Base-by-base conservation (phyloP, 352 stramenopile genomes). In the Pythium pyrilobum region DNA sequence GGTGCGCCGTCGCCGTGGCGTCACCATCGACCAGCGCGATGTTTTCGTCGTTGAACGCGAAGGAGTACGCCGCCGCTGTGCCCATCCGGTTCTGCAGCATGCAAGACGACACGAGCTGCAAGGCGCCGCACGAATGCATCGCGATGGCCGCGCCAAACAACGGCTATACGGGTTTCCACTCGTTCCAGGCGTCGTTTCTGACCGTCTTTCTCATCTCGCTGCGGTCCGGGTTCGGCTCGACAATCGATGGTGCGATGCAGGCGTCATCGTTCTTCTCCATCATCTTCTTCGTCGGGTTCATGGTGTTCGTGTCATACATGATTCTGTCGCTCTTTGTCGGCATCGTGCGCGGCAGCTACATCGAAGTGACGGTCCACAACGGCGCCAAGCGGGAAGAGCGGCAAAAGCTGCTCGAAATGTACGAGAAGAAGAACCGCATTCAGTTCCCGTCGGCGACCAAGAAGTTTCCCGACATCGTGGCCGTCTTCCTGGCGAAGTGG, bases 291-390 rank as follows among this genome's bases (percentile, higher is more conserved):
- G 78, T 92, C 44, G 79, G 59, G 8, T 59, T 92, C 4, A 80
- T 91, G 39, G 77, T 94, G 0, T 89, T 94, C 27, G 79, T 94
- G 0, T 91, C 79, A 32, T 92, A 88, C 61, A 92, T 90, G 77
- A 89, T 92, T 34, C 61, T 89, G 2, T 86, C 81, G 13, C 59
- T 94, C 0, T 92, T 92, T 33, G 78, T 92, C 20, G 81, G 81
- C 6, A 89, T 94, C 44, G 79, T 94, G n/a, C 77, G 83, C 31
- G 78, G 72, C 9, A 88, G 77, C 57, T 93, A 90, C 44, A 85
- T 89, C 25, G 56, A 72, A 5, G 76, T 91, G 6, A 81, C 75
- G 11, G 74, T 85, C 15, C 64, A 81, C n/a, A 62, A 56, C 6
- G 62, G 62, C 4, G 40, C 65, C 0, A 69, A 74, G 8, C 27